Evolutionary conservation across 305 asterid genomes (phyloP).

Genomic region (Fraxinus sp.): DNA sequence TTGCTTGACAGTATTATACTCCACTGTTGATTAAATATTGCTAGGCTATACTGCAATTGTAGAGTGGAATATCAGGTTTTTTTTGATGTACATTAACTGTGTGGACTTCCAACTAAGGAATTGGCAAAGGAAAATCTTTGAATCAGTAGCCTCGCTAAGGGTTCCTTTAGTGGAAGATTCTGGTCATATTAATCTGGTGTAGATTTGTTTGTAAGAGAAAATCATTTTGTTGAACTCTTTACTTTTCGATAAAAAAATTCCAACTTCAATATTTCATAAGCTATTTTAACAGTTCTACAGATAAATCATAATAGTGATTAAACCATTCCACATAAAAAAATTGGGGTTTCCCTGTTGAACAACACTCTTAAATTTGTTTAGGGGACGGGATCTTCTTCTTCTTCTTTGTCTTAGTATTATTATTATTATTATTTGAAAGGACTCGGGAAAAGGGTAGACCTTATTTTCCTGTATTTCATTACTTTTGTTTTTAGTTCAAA

Average conservation of each 20-base stretch:
- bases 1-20: slow-evolving; percentile 13
- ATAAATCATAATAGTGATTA: background rate
- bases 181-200: background rate
- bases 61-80: background rate
- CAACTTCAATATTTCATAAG: background rate
- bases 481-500: background rate
- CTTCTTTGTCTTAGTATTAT: background rate
- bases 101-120: background rate
- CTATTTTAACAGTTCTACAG: background rate
- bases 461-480: background rate
- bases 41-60: background rate
- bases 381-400: background rate
- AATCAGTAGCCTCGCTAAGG: background rate
- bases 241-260: background rate
- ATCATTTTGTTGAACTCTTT: background rate
- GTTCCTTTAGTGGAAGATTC: background rate
- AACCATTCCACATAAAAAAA: background rate
- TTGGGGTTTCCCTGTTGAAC: background rate
- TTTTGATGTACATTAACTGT: background rate
- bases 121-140: background rate
- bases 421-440: background rate
- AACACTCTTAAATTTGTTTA: background rate
- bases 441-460: background rate
- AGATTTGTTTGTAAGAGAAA: background rate
- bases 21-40: background rate